These are phyloP conservation scores for Ophiostoma piceae DNA, from an alignment of 2,329 filamentous ascomycete species.

Conservation along the genomic window DNA sequence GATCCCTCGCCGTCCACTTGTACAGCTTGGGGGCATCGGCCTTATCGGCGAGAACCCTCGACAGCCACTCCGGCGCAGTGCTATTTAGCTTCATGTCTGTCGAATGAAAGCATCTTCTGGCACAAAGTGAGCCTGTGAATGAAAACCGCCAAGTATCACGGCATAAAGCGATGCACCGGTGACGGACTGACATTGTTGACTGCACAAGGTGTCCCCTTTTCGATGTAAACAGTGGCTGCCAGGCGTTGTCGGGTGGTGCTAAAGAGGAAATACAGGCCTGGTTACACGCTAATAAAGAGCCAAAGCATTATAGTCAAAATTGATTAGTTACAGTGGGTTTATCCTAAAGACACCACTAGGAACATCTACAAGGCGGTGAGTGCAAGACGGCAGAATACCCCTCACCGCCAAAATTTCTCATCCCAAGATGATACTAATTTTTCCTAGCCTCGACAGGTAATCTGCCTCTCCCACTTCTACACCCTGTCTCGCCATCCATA, in stretches of 20 bases:
- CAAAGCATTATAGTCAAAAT: not conserved
- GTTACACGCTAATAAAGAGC: not conserved
- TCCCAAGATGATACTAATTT: not conserved
- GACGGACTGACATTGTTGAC: not conserved
- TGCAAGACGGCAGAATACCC: not conserved
- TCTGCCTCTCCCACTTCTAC: not conserved
- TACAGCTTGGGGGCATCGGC: conserved; percentile 22
- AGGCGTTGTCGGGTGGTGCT: not conserved
- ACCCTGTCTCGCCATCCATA: not conserved
- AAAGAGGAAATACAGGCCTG: not conserved
- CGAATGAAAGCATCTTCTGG: not conserved
- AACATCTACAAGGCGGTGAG: not conserved
- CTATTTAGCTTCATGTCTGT: not conserved
- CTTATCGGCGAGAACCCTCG: conserved; percentile 14
- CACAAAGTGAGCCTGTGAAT: not conserved
- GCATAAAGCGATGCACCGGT: not conserved
- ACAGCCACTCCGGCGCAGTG: conserved; percentile 23
- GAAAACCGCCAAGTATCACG: not conserved
- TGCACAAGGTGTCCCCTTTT: not conserved
- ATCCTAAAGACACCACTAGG: not conserved
- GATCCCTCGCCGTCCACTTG: conserved; percentile 7
- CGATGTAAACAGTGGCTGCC: conserved; percentile 3
- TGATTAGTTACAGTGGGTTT: not conserved
- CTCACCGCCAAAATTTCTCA: conserved; percentile 9
- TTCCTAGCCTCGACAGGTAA: not conserved